Conservation (phyloP, 768 basidiomycete species). For the Russula sp. region DNA sequence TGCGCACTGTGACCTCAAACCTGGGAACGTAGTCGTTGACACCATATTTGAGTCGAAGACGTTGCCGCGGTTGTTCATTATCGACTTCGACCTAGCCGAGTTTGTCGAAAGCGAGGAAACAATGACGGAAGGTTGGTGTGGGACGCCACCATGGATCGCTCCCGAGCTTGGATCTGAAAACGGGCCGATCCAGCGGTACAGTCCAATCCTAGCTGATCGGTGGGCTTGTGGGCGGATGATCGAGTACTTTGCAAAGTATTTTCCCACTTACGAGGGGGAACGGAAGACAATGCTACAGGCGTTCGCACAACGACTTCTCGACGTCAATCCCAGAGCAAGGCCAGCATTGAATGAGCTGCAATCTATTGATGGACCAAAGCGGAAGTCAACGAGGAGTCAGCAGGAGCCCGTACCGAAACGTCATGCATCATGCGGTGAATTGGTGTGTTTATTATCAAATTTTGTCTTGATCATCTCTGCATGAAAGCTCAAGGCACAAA, state of each 20-base stretch:
- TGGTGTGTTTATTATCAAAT: too few species aligned
- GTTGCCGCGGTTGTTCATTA: neutral
- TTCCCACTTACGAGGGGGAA: neutral
- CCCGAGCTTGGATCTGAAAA: neutral
- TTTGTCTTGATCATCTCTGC: neutral
- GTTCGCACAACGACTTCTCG: neutral
- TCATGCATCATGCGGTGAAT: neutral
- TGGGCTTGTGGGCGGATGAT: constrained; percentile 5
- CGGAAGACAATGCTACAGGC: neutral
- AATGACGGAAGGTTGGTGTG: constrained; percentile 2
- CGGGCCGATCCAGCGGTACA: neutral
- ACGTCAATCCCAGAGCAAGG: neutral
- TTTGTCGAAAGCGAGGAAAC: neutral
- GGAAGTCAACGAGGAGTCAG: neutral
- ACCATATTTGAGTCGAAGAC: neutral
- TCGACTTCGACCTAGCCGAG: neutral
- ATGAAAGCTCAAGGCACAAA: neutral
- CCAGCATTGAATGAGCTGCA: neutral
- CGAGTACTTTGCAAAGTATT: neutral
- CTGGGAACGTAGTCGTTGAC: neutral
- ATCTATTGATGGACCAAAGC: neutral
- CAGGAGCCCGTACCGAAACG: neutral
- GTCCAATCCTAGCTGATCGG: constrained; percentile 1
- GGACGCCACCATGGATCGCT: constrained; percentile 4
- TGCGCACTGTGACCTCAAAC: constrained; percentile 7